These are phyloP conservation scores for Dactylellina sp. DNA, from an alignment of 2,329 filamentous ascomycete species.

Conservation along the genomic window DNA sequence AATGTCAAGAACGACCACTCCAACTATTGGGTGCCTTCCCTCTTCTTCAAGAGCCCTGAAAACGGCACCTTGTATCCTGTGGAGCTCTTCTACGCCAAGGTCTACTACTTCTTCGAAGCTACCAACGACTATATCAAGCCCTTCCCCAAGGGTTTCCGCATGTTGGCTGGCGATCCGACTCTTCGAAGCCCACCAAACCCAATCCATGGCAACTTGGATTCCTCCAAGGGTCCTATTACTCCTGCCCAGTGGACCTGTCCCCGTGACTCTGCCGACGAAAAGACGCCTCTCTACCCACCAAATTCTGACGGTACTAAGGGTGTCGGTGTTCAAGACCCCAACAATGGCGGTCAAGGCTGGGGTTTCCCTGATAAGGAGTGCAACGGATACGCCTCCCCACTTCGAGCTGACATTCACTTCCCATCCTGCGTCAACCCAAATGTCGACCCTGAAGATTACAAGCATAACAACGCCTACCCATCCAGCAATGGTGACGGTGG, in stretches of 20 bases:
- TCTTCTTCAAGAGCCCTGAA: constrained; percentile 71
- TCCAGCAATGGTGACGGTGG: constrained; percentile 78
- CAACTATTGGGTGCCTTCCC: constrained; percentile 84
- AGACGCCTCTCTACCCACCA: constrained; percentile 79
- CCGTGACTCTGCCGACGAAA: constrained; percentile 66
- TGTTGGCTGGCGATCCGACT: constrained; percentile 79
- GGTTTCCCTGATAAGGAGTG: constrained; percentile 71
- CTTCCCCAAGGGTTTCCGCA: constrained; percentile 82
- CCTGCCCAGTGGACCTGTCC: constrained; percentile 63
- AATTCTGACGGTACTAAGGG: constrained; percentile 78
- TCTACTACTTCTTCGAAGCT: constrained; percentile 54
- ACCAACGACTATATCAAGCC: constrained; percentile 71
- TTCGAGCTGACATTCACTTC: constrained; percentile 87
- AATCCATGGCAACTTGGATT: constrained; percentile 30
- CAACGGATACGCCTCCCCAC: constrained; percentile 71
- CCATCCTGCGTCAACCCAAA: constrained; percentile 84
- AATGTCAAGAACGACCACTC: constrained; percentile 83
- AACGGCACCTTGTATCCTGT: constrained; percentile 40
- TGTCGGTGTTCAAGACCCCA: constrained; percentile 72
- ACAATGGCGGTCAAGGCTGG: constrained; percentile 55
- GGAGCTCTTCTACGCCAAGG: constrained; percentile 51
- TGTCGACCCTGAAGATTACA: constrained; percentile 68
- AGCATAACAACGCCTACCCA: constrained; percentile 80
- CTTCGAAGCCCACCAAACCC: constrained; percentile 74
- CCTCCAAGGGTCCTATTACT: constrained; percentile 65